phyloP scores from a whole-genome alignment of 2,329 filamentous ascomycete species.

The Furcasterigmium sp. region DNA sequence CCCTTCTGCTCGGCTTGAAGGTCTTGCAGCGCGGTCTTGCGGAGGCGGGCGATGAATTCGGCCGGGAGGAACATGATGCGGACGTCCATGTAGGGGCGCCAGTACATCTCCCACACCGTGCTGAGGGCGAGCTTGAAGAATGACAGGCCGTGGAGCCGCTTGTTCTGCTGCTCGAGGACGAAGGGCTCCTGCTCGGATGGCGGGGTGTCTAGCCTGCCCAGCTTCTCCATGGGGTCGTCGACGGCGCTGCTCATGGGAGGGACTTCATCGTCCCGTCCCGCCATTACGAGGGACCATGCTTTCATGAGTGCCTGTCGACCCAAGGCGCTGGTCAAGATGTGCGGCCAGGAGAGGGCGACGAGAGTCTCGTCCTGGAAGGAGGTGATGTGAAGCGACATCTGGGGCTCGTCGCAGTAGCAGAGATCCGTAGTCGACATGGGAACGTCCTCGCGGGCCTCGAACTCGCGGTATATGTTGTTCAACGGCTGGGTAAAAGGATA shows the following conservation, averaged over 20 bases:
- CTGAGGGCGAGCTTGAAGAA: conserved; percentile 23
- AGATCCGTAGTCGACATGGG: conserved; percentile 29
- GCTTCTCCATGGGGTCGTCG: conserved; percentile 25
- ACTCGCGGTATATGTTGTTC: conserved; percentile 6
- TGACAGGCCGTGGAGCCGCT: conserved; percentile 16
- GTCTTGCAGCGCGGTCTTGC: conserved; percentile 15
- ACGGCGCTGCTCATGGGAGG: conserved; percentile 23
- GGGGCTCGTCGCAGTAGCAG: conserved; percentile 34
- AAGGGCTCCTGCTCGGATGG: background rate
- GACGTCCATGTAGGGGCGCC: conserved; percentile 20
- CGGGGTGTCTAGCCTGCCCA: background rate
- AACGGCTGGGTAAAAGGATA: conserved; percentile 1
- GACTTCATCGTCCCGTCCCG: conserved; percentile 33
- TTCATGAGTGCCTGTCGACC: conserved; percentile 32
- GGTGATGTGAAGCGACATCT: conserved; percentile 40
- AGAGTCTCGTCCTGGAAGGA: conserved; percentile 45
- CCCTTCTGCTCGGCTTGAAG: background rate
- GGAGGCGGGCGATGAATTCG: conserved; percentile 19
- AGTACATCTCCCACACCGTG: conserved; percentile 25
- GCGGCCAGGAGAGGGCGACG: conserved; percentile 37
- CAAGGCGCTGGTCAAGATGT: conserved; percentile 40
- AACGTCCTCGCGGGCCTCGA: conserved; percentile 10
- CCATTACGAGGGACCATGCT: conserved; percentile 40
- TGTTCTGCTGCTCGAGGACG: background rate
- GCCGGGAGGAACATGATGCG: conserved; percentile 32